Evolutionary conservation across 352 stramenopile species (phyloP).

Genomic region (Phytopythium montanum): DNA sequence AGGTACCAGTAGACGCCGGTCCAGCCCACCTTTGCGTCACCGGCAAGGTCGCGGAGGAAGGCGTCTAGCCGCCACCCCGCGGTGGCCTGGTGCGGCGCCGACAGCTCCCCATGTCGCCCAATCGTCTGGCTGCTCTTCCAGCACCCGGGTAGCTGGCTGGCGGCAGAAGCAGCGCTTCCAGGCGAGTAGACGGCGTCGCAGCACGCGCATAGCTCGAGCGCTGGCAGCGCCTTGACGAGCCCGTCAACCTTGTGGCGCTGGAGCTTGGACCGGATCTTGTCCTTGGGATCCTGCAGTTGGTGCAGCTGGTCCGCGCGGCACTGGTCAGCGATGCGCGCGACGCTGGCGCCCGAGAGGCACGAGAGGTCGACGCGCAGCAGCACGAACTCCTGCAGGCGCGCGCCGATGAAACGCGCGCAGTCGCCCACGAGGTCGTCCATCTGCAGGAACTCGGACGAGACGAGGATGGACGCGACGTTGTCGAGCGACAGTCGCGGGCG

Average conservation of each 20-base stretch:
- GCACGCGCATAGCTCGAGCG: slow-evolving; percentile 33
- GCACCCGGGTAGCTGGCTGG: slow-evolving; percentile 20
- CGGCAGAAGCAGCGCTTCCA: background rate
- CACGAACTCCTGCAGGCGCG: slow-evolving; percentile 76
- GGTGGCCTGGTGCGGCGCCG: slow-evolving; percentile 38
- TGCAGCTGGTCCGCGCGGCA: slow-evolving; percentile 59
- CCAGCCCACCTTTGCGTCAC: slow-evolving; percentile 51
- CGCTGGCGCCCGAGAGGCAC: slow-evolving; percentile 74
- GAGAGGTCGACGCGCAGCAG: slow-evolving; percentile 82
- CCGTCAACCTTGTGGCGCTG: slow-evolving; percentile 79
- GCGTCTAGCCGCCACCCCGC: slow-evolving; percentile 38
- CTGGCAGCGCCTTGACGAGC: slow-evolving; percentile 34
- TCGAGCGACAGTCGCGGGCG: slow-evolving; percentile 55
- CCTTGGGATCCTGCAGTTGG: slow-evolving; percentile 73
- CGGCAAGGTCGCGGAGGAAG: slow-evolving; percentile 36
- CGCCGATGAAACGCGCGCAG: slow-evolving; percentile 75
- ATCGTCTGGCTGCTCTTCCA: slow-evolving; percentile 33
- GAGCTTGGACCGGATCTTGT: slow-evolving; percentile 86
- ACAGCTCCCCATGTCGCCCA: slow-evolving; percentile 43
- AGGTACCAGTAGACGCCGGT: slow-evolving; percentile 76
- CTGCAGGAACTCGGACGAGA: slow-evolving; percentile 90
- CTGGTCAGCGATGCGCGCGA: slow-evolving; percentile 64
- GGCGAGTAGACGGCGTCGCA: slow-evolving; percentile 24
- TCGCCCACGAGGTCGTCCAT: slow-evolving; percentile 88
- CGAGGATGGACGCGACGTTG: slow-evolving; percentile 84